Evolutionary conservation across 106 monocot species (phyloP), one percentile per base, ranked within the genome.

Genomic region (Allium fistulosum): DNA sequence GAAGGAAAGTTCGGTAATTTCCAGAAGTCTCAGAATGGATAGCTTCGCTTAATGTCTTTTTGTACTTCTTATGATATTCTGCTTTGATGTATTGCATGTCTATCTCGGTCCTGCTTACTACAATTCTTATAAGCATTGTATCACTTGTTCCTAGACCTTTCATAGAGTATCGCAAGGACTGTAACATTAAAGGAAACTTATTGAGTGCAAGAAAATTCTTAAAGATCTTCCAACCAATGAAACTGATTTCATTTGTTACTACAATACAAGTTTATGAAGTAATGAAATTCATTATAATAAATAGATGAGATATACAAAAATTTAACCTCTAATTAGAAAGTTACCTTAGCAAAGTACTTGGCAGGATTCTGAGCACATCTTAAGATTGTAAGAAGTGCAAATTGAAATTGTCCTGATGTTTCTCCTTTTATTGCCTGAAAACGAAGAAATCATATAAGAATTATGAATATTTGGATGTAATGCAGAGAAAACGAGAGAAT

Each of bases 81-180:
- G 71, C 69, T 71, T 90, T 94, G 65, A 94, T 90, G 64, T 94
- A 90, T 58, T 87, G 87, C 94, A 94, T 94, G 49, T 94, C 94
- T 4, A 94, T 90, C 76, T 94, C 94, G 58, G 90, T 65, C 72
- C 94, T 61, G 66, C 82, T 87, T 1, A 94, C 87, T 7, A 94
- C 87, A 15, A 80, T 50, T 82, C 94, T 84, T 72, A 90, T 72
- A 7, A 94, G 90, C 63, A 70, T 78, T 4, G 76, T 67, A 63
- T 94, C 94, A 62, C 76, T 76, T 11, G 94, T 94, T 8, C 94
- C 94, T 26, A 94, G 15, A 2, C 90, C 94, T 72, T 80, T 87
- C 94, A 94, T 94, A 26, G 94, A 77, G 71, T 90, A 90, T 74
- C 78, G 68, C 61, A 94, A 49, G 11, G 71, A 71, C 90, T 94